Evolutionary conservation across 129 eudicot genomes (phyloP).

Genomic region (sunflower (Helianthus annuus)): DNA sequence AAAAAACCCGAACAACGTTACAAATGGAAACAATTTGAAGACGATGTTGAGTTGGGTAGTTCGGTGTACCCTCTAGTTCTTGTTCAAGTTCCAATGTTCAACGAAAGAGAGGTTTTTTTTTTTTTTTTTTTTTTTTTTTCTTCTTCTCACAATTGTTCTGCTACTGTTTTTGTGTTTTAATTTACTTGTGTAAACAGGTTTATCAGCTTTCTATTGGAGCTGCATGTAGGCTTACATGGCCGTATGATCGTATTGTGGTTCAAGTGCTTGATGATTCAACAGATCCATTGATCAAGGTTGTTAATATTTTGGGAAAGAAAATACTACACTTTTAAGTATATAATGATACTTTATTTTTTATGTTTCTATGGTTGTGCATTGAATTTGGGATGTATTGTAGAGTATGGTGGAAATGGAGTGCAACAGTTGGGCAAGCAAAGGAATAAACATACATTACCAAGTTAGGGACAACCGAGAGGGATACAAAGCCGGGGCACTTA

Average conservation of each 20-base stretch:
- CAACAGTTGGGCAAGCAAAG: constrained; percentile 4
- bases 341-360: too few relatives aligned
- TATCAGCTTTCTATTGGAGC: too few relatives aligned
- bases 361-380: not conserved
- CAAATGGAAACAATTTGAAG: constrained; percentile 26
- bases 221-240: too few relatives aligned
- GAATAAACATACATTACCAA: constrained; percentile 11
- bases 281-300: too few relatives aligned
- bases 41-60: constrained; percentile 30
- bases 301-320: too few relatives aligned
- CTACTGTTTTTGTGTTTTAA: not conserved
- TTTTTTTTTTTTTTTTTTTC: not conserved
- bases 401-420: constrained; percentile 14
- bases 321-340: too few relatives aligned
- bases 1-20: not conserved
- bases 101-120: constrained; percentile 28
- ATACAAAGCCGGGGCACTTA: constrained; percentile 24
- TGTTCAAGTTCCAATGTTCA: constrained; percentile 26
- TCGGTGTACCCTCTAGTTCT: constrained; percentile 25
- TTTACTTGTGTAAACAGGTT: not conserved
- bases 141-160: not conserved
- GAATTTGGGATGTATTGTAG: not conserved
- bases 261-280: too few relatives aligned
- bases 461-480: constrained; percentile 8
- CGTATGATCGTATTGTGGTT: too few relatives aligned